Evolutionary conservation across 768 basidiomycete species (phyloP).

Genomic region (Boletellus ananas): DNA sequence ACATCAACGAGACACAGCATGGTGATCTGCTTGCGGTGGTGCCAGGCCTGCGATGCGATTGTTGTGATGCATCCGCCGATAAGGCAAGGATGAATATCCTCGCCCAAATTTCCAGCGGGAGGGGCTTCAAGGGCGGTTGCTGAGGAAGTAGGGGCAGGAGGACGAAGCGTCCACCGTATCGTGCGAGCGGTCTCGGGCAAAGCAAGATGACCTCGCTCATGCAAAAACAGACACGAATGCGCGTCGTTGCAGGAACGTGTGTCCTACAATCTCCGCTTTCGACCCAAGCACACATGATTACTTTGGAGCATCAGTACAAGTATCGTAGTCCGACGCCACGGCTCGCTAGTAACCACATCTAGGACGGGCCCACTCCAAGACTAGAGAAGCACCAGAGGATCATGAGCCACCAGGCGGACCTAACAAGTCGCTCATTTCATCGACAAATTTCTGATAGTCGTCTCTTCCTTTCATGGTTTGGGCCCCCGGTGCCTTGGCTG

Average conservation of each 20-base stretch:
- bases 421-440: constrained; percentile 70
- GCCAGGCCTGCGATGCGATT: constrained; percentile 6
- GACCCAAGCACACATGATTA: neutral
- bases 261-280: neutral
- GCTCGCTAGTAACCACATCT: neutral
- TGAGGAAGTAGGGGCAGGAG: constrained; percentile 67
- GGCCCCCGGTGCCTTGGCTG: constrained; percentile 20
- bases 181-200: constrained; percentile 64
- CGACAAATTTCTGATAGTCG: constrained; percentile 74
- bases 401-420: constrained; percentile 21
- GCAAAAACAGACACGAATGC: neutral
- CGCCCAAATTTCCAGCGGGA: constrained; percentile 72
- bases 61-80: constrained; percentile 6
- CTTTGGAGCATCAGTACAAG: neutral
- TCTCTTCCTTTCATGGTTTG: constrained; percentile 45
- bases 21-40: constrained; percentile 1
- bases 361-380: neutral
- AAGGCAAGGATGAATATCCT: constrained; percentile 48
- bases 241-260: constrained; percentile 3
- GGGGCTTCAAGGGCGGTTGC: constrained; percentile 44
- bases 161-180: constrained; percentile 52
- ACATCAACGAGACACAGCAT: constrained; percentile 29
- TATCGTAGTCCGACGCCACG: neutral
- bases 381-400: neutral
- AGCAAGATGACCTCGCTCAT: constrained; percentile 49